Evolutionary conservation across 2,329 filamentous ascomycete species (phyloP).

Genomic region (Bipolaris zeicola): DNA sequence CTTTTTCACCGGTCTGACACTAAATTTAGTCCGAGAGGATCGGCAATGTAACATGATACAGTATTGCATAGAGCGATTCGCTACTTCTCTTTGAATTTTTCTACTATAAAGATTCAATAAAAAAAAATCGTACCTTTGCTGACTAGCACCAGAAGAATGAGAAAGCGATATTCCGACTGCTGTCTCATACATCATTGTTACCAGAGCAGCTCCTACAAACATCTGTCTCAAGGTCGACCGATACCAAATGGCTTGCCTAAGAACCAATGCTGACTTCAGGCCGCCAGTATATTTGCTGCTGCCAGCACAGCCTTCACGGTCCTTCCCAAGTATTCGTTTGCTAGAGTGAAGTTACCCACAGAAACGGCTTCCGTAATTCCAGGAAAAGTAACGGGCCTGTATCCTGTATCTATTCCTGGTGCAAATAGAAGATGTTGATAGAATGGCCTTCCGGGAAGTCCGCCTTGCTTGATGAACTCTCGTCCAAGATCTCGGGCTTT

Average conservation of each 20-base stretch:
- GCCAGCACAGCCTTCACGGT: slow-evolving; percentile 36
- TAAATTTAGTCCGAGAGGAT: background rate
- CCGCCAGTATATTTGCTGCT: slow-evolving; percentile 31
- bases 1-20: background rate
- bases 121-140: background rate
- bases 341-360: slow-evolving; percentile 27
- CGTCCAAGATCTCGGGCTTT: slow-evolving; percentile 53
- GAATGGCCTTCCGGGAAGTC: slow-evolving; percentile 51
- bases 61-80: background rate
- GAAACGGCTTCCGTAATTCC: slow-evolving; percentile 44
- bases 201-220: background rate
- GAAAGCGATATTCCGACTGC: background rate
- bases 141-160: background rate
- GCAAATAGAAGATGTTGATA: slow-evolving; percentile 55
- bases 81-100: background rate
- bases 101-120: background rate
- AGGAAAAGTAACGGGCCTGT: slow-evolving; percentile 43
- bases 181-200: background rate
- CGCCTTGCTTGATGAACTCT: slow-evolving; percentile 53
- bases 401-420: slow-evolving; percentile 50
- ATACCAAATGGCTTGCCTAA: background rate
- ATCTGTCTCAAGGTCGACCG: background rate
- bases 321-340: slow-evolving; percentile 36
- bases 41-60: background rate
- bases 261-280: background rate